Base-by-base conservation (phyloP, 2,329 filamentous ascomycete genomes). In the Beauveria scarabaeidicola region DNA sequence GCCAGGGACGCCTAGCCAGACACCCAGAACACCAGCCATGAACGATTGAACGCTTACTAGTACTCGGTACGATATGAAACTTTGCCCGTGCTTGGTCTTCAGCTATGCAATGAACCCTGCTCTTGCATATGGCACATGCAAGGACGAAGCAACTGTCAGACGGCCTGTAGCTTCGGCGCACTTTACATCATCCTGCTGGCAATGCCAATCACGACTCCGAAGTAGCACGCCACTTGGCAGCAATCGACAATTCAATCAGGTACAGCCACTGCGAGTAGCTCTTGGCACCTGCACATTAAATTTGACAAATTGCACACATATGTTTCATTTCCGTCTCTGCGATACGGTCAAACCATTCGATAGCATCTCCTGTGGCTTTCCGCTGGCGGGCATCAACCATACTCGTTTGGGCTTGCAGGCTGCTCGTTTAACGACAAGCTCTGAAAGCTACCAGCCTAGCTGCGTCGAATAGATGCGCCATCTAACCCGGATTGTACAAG, bases 61-160 rank as follows among this genome's bases (percentile, higher is more conserved):
- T 47, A 15, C 38, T 15, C 6, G 2, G 17, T 41, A 41, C 3
- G 13, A 41, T 48, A 58, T 51, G 36, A 23, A 38, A 25, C 54
- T 15, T n/a, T 36, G 32, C 29, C 29, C 10, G 21, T 25, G 17
- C 19, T 41, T 41, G 47, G 54, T 11, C 44, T 29, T 58, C 54
- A 58, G 54, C 54, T 58, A 19, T 56, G 32, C 54, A 50, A 15
- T 29, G 44, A 58, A 51, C 54, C 54, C 43, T 58, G 54, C 54
- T 48, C 44, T 7, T 58, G 54, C 46, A 57, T 19, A 50, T 25
- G 15, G 29, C 53, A 43, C 53, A 56, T 56, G 29, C 44, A 51
- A 38, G 40, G 54, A 41, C 46, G 36, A 50, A 50, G 46, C 54
- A 58, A 51, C 44, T 58, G 41, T 15, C 54, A 23, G 41, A 23